Evolutionary conservation across 306 rosid genomes (phyloP), one percentile per base, ranked within the genome.

Genomic region (Fagus crenata): DNA sequence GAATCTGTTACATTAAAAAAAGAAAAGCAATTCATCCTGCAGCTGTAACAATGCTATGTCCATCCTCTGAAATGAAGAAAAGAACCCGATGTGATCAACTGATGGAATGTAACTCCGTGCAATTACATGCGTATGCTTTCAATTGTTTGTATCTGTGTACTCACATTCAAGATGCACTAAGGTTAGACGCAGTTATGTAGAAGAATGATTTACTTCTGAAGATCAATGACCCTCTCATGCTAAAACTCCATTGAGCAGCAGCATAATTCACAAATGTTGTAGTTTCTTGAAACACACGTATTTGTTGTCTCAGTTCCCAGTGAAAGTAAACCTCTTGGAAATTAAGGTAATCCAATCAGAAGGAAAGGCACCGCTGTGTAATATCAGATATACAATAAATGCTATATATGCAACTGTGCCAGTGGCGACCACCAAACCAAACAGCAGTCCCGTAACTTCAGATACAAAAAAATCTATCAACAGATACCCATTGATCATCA

Each of bases 401-500:
- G 93, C 76, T 58, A 85, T 35, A 64, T 93, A 93, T 3, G 90
- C 90, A 59, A 84, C 85, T 2, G 90, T 88, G 87, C 88, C 65
- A 49, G 84, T 31, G 81, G 85, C 85, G 76, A 89, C 91, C 54
- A 73, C 72, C 75, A 88, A 69, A 76, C 84, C 93, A 77, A 90
- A 75, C 78, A 90, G 43, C 42, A 84, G 4, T 75, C 94, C 85
- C 1, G 59, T 85, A 36, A 90, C 92, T 82, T 93, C 94, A 42
- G 87, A 85, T 60, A 87, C 3, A 83, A 93, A 76, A 85, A 93
- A 92, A 84, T 92, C 93, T 68, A 90, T 84, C 75, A 92, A 79
- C 74, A 92, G 89, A 86, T 86, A 92, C 15, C 93, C 97, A 82
- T 92, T 92, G 71, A 92, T 92, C 77, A 90, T 85, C 40, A 92